A percentile compares a stretch with the other conserved stretches of the same genome.
Evolutionary conservation across 2,329 filamentous ascomycete genomes (phyloP).

Genomic region (Mollisiaceae sp.): DNA sequence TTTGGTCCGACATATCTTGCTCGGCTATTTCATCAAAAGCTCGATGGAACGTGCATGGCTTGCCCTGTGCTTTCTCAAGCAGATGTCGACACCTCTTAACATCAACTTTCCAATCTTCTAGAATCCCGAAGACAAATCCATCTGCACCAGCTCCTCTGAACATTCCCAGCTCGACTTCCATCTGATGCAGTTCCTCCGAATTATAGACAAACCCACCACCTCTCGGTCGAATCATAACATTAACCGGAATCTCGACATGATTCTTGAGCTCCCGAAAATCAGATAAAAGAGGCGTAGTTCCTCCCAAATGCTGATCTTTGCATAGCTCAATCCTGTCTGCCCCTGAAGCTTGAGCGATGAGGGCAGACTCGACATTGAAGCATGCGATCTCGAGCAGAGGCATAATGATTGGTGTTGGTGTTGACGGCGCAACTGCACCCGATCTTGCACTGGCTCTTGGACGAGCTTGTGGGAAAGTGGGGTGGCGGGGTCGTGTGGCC

Average conservation of each 20-base stretch:
- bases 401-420: constrained; percentile 17
- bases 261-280: constrained; percentile 38
- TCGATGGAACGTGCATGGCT: constrained; percentile 59
- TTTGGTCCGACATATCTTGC: constrained; percentile 15
- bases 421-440: background rate
- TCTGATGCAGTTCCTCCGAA: constrained; percentile 47
- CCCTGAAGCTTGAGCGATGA: constrained; percentile 48
- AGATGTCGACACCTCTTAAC: constrained; percentile 47
- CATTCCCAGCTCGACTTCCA: constrained; percentile 47
- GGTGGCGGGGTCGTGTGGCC: constrained; percentile 3
- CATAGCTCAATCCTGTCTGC: constrained; percentile 59
- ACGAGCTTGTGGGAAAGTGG: background rate
- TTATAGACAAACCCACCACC: constrained; percentile 52
- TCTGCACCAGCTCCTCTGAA: constrained; percentile 45
- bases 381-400: constrained; percentile 53
- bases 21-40: constrained; percentile 52
- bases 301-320: constrained; percentile 46
- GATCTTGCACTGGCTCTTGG: background rate
- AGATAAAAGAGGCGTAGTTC: constrained; percentile 46
- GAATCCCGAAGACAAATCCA: constrained; percentile 59
- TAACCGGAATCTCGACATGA: constrained; percentile 47
- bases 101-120: constrained; percentile 48
- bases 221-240: constrained; percentile 59
- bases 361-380: constrained; percentile 51
- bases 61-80: constrained; percentile 46